Percentiles rank a stretch among this genome's conserved stretches.
phyloP scores from a whole-genome alignment of 2,329 filamentous ascomycete genomes.

The Trichophyton simii region DNA sequence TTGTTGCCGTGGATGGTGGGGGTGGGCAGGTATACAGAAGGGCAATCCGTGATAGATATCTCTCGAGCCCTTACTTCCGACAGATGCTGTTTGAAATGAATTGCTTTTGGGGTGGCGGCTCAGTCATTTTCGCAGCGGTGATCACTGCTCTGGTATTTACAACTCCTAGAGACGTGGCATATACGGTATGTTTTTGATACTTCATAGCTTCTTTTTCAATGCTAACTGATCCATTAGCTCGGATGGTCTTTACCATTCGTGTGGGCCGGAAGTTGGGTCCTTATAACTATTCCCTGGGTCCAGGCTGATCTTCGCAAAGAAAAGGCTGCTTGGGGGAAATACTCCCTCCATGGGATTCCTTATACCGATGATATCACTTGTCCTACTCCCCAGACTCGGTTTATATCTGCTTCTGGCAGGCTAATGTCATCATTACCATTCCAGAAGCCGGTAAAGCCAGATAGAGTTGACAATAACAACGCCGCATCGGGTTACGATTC shows the following conservation, averaged over 20 bases:
- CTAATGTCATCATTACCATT: conserved; percentile 13
- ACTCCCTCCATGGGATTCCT: conserved; percentile 25
- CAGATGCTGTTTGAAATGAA: conserved; percentile 43
- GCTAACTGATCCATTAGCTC: conserved; percentile 17
- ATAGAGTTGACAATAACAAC: neutral
- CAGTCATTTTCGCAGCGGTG: conserved; percentile 35
- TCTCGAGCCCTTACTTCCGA: conserved; percentile 43
- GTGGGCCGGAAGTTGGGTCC: conserved; percentile 32
- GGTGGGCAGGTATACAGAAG: conserved; percentile 44
- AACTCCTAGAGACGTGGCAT: conserved; percentile 37
- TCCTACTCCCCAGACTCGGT: conserved; percentile 26
- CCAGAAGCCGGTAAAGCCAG: conserved; percentile 9
- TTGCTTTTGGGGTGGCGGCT: conserved; percentile 45
- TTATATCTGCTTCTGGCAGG: conserved; percentile 20
- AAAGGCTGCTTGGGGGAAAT: conserved; percentile 30
- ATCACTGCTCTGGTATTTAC: conserved; percentile 40
- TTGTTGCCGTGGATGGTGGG: conserved; percentile 53
- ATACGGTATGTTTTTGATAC: conserved; percentile 25
- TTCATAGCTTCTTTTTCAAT: neutral
- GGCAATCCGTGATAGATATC: conserved; percentile 40
- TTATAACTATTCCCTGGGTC: conserved; percentile 37
- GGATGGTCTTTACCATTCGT: conserved; percentile 34
- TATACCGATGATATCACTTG: conserved; percentile 29
- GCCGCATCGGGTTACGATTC: neutral
- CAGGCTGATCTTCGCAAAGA: conserved; percentile 34